phyloP scores from a whole-genome alignment of 202 grass and related monocot genomes.

The Schoenoplectus tabernaemontani region DNA sequence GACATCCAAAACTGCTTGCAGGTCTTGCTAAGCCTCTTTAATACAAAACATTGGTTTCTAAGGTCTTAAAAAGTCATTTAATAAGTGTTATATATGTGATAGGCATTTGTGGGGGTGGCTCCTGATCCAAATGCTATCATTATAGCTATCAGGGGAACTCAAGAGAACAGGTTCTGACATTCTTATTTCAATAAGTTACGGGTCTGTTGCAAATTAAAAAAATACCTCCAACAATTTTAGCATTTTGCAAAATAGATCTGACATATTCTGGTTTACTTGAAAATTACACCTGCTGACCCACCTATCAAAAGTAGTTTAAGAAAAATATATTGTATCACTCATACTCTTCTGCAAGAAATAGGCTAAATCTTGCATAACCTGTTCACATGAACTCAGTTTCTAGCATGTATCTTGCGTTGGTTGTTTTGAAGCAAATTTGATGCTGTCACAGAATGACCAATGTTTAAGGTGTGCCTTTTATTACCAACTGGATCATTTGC shows the following conservation, averaged over 20 bases:
- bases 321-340: neutral
- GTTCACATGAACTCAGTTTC: neutral
- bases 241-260: neutral
- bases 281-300: neutral
- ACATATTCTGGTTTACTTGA: neutral
- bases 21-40: constrained; percentile 35
- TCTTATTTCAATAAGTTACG: constrained; percentile 10
- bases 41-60: constrained; percentile 2
- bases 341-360: neutral
- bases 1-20: constrained; percentile 88
- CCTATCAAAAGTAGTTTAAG: neutral
- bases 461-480: neutral
- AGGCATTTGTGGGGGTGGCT: constrained; percentile 65
- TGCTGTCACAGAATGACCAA: neutral
- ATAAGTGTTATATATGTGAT: neutral
- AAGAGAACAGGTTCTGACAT: constrained; percentile 61
- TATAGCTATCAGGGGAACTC: constrained; percentile 86
- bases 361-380: neutral
- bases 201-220: neutral
- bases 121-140: constrained; percentile 60
- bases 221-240: neutral
- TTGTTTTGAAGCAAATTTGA: neutral
- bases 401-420: neutral
- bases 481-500: neutral
- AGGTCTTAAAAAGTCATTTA: neutral